These are phyloP conservation scores for Rheum nobile DNA, from an alignment of 148 eudicot species.

Conservation along the genomic window DNA sequence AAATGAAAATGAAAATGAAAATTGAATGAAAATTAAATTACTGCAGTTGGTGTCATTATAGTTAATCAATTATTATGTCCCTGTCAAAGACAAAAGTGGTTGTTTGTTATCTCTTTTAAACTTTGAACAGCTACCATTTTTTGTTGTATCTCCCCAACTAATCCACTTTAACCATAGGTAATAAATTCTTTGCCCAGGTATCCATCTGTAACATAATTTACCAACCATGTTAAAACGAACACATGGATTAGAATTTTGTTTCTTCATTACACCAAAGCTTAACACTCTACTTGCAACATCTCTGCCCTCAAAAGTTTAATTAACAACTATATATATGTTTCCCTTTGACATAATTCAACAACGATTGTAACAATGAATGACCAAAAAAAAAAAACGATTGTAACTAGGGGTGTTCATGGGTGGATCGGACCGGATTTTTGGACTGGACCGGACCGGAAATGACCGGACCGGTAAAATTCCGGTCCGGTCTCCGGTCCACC, in stretches of 20 bases:
- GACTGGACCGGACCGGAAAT: too few species aligned
- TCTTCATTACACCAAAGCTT: not conserved
- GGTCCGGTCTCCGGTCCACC: too few species aligned
- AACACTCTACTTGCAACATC: too few species aligned
- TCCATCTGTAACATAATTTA: not conserved
- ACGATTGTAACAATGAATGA: too few species aligned
- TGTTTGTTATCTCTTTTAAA: not conserved
- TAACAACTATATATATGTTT: too few species aligned
- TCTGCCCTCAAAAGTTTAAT: too few species aligned
- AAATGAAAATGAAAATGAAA: not conserved
- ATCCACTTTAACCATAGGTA: not conserved
- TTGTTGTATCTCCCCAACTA: not conserved
- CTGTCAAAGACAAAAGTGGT: not conserved
- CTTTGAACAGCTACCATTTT: not conserved
- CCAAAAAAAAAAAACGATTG: too few species aligned
- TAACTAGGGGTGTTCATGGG: too few species aligned
- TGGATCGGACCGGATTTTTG: too few species aligned
- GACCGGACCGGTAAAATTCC: too few species aligned
- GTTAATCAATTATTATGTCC: slow-evolving; percentile 5
- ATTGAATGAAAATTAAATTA: slow-evolving; percentile 1
- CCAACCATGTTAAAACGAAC: not conserved
- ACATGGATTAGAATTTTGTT: not conserved
- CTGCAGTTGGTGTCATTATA: not conserved
- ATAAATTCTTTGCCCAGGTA: not conserved
- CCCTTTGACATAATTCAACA: too few species aligned